phyloP scores from a whole-genome alignment of 164 flowering plant species.

The Chimonanthus salicifolius region DNA sequence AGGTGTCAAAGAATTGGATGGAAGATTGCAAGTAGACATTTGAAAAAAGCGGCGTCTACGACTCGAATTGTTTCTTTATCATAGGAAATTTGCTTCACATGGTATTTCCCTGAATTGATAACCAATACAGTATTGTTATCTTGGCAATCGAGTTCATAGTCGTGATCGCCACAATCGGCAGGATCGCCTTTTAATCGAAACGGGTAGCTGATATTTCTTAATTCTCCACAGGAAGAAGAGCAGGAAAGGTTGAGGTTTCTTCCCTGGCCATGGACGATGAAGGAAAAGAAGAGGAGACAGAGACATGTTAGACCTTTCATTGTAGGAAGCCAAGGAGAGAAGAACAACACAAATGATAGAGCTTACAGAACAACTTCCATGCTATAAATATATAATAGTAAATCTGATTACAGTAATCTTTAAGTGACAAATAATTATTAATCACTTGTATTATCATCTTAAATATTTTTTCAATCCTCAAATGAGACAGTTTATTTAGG shows the following conservation, averaged over 20 bases:
- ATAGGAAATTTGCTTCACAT: constrained; percentile 1
- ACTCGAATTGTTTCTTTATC: not conserved
- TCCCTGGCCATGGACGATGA: constrained; percentile 1
- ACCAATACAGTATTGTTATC: not conserved
- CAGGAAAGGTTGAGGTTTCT: not conserved
- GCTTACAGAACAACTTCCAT: no score
- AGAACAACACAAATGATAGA: no score
- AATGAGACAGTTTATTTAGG: no score
- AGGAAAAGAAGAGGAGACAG: not conserved
- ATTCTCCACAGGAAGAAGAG: constrained; percentile 3
- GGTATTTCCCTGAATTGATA: not conserved
- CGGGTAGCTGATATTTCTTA: constrained; percentile 5
- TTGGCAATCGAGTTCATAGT: constrained; percentile 3
- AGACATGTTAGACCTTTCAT: not conserved
- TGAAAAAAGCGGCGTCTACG: not conserved
- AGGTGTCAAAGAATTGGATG: not conserved
- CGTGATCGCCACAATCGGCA: not conserved
- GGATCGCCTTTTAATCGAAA: constrained; percentile 5
- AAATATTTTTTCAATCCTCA: no score
- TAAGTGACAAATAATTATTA: no score
- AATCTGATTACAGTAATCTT: no score
- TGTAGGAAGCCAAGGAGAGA: no score
- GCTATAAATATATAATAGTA: no score
- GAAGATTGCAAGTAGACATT: not conserved
- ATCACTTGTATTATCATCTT: no score